Conservation (phyloP, 306 rosid species). For the Canavalia gladiata region DNA sequence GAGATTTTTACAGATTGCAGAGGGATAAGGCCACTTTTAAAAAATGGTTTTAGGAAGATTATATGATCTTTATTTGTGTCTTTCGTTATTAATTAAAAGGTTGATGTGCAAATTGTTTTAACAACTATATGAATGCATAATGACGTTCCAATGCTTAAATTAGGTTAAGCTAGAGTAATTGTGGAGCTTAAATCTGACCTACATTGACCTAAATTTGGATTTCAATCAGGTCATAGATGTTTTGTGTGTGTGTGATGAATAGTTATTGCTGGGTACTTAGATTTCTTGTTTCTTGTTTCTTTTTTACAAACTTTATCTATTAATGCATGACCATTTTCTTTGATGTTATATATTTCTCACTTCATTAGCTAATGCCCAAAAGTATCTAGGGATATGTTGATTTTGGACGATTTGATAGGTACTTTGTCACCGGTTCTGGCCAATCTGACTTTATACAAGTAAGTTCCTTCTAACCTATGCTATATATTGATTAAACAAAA, state of each 20-base stretch:
- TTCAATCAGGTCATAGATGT: neutral
- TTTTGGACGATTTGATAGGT: conserved; percentile 82
- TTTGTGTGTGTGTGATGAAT: conserved; percentile 21
- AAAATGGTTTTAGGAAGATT: conserved; percentile 19
- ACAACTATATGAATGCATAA: neutral
- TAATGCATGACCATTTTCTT: conserved; percentile 34
- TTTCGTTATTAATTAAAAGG: neutral
- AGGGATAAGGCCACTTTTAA: conserved; percentile 6
- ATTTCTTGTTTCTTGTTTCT: conserved; percentile 17
- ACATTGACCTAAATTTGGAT: conserved; percentile 9
- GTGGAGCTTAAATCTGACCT: conserved; percentile 25
- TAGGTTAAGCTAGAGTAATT: conserved; percentile 7
- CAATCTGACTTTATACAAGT: conserved; percentile 83
- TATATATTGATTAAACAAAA: neutral
- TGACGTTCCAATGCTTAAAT: conserved; percentile 30
- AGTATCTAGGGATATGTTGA: conserved; percentile 83
- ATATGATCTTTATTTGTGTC: neutral
- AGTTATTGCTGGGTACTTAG: conserved; percentile 10
- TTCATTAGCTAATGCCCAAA: conserved; percentile 44
- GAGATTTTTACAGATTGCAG: conserved; percentile 14
- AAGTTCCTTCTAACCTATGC: conserved; percentile 50
- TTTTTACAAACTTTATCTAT: conserved; percentile 26
- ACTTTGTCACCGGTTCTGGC: conserved; percentile 84
- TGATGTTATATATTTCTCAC: conserved; percentile 40
- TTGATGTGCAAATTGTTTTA: neutral